Percentiles rank a stretch among this genome's conserved stretches.
Conservation (phyloP, 768 basidiomycete genomes). For the Termitomyces sp. region DNA sequence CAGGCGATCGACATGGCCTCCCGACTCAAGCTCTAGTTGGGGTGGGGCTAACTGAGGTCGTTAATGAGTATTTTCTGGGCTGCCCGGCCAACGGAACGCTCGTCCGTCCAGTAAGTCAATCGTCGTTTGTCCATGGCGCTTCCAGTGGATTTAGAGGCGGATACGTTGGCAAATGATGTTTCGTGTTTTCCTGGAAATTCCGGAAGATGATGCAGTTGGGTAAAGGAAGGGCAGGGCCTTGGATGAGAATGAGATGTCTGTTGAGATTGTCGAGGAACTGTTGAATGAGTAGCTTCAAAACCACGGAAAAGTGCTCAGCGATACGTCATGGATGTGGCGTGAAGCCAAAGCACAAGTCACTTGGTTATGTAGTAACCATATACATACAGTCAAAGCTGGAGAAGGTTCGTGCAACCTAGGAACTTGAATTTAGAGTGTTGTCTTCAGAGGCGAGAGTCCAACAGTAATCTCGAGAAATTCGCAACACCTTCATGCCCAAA, state of each 20-base stretch:
- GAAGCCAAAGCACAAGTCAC: not conserved
- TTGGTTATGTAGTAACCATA: not conserved
- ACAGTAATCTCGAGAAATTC: not conserved
- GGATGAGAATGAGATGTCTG: not conserved
- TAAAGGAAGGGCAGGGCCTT: not conserved
- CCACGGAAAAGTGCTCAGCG: not conserved
- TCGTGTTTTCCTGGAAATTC: not conserved
- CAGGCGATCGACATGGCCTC: not conserved
- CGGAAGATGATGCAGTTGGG: not conserved
- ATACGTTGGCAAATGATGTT: not conserved
- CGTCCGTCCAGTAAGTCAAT: not conserved
- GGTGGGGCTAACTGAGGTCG: too few relatives aligned
- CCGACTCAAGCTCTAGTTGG: not conserved
- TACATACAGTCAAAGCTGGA: not conserved
- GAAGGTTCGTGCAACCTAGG: not conserved
- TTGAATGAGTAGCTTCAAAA: not conserved
- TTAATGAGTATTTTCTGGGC: slow-evolving; percentile 6
- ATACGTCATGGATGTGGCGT: not conserved
- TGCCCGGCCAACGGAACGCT: not conserved
- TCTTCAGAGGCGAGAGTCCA: not conserved
- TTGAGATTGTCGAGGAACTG: not conserved
- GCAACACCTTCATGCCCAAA: not conserved
- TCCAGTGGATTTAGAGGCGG: not conserved
- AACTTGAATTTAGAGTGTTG: not conserved
- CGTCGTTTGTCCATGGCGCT: not conserved